Evolutionary conservation across 2,329 filamentous ascomycete genomes (phyloP).

Genomic region (Cladophialophora yegresii): DNA sequence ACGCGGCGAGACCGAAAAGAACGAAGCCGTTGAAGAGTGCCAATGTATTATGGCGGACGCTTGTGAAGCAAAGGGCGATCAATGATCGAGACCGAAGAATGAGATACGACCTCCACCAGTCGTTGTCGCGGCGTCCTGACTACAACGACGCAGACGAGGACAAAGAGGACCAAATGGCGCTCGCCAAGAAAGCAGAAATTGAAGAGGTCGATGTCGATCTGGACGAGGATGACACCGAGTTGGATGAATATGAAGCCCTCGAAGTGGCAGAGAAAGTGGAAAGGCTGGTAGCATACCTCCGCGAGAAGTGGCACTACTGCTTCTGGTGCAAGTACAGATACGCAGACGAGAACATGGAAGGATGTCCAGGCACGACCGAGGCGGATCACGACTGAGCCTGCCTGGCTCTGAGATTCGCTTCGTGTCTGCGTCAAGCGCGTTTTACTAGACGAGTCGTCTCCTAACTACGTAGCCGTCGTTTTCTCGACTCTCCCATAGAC

Average conservation of each 20-base stretch:
- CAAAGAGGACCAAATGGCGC: constrained; percentile 68
- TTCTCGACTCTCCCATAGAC: background rate
- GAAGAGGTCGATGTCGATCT: constrained; percentile 63
- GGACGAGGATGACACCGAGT: constrained; percentile 76
- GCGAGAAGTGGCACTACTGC: constrained; percentile 76
- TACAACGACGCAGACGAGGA: constrained; percentile 72
- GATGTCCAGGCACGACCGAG: constrained; percentile 83
- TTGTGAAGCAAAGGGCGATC: constrained; percentile 70
- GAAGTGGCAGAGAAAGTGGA: constrained; percentile 66
- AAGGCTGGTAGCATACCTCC: constrained; percentile 67
- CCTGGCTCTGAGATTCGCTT: background rate
- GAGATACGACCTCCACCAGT: constrained; percentile 67
- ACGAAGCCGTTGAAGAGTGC: constrained; percentile 64
- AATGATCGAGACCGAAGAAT: constrained; percentile 68
- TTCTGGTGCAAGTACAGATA: constrained; percentile 95
- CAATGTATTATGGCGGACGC: constrained; percentile 75
- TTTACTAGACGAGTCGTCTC: background rate
- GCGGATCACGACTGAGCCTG: constrained; percentile 69
- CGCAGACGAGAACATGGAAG: constrained; percentile 70
- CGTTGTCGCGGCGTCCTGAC: constrained; percentile 61
- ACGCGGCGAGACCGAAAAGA: constrained; percentile 30
- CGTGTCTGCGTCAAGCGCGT: background rate
- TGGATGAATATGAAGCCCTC: constrained; percentile 76
- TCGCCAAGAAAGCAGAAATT: constrained; percentile 49
- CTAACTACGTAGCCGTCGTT: background rate